Percentiles rank a stretch among this genome's conserved stretches.
These are phyloP conservation scores for Yarrowia alimentaria DNA, from an alignment of 805 yeast genomes.

Conservation along the genomic window DNA sequence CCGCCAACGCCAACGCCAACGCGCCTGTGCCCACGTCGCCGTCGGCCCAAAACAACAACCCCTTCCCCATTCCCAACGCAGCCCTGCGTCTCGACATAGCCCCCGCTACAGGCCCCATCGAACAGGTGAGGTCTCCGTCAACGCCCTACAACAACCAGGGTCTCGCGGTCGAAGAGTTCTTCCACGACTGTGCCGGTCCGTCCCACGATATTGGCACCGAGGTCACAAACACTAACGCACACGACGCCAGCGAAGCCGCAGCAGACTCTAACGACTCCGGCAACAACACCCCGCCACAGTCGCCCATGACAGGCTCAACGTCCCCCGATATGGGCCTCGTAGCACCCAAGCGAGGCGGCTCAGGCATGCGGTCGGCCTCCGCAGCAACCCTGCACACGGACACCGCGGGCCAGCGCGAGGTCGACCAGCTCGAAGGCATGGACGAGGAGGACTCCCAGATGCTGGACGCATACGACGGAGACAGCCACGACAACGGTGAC, in stretches of 20 bases:
- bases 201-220: constrained; percentile 14
- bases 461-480: neutral
- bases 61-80: too few relatives aligned
- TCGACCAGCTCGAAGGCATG: constrained; percentile 22
- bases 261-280: constrained; percentile 9
- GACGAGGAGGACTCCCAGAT: constrained; percentile 4
- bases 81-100: constrained; percentile 13
- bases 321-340: constrained; percentile 11
- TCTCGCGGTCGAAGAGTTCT: constrained; percentile 16
- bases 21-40: neutral
- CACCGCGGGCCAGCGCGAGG: constrained; percentile 5
- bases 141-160: constrained; percentile 27
- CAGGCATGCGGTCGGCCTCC: constrained; percentile 21
- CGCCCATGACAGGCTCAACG: constrained; percentile 11
- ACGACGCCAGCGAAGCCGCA: neutral
- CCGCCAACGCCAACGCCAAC: neutral
- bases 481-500: neutral
- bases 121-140: constrained; percentile 23
- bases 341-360: constrained; percentile 5
- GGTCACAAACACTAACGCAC: constrained; percentile 15
- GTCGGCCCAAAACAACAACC: constrained; percentile 2
- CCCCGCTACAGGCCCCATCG: constrained; percentile 13
- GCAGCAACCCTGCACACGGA: constrained; percentile 13
- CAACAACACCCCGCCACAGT: constrained; percentile 17
- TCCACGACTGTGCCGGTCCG: constrained; percentile 24